Evolutionary conservation across 352 stramenopile species (phyloP).

Genomic region (Globisporangium apiculatum): DNA sequence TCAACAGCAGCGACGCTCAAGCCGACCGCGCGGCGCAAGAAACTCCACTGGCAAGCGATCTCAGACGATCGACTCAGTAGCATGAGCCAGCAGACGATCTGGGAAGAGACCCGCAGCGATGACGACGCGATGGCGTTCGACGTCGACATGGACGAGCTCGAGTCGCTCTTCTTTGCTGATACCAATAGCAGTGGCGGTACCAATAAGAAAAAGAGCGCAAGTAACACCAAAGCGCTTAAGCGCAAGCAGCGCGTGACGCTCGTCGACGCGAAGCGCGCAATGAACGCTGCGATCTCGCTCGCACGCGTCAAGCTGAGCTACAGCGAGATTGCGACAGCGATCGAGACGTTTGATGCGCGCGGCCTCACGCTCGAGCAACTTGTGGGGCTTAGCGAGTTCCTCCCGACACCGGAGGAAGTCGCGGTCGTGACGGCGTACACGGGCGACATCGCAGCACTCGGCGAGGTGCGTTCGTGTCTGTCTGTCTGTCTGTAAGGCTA

Average conservation of each 20-base stretch:
- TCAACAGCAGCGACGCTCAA: conserved; percentile 2
- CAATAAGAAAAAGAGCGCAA: conserved; percentile 39
- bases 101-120: conserved; percentile 52
- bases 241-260: conserved; percentile 85
- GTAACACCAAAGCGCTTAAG: conserved; percentile 37
- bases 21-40: conserved; percentile 59
- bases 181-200: conserved; percentile 22
- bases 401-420: conserved; percentile 92
- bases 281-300: conserved; percentile 97
- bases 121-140: conserved; percentile 64
- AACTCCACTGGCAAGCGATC: conserved; percentile 87
- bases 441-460: conserved; percentile 53
- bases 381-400: conserved; percentile 89
- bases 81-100: conserved; percentile 68
- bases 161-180: conserved; percentile 80
- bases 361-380: conserved; percentile 71
- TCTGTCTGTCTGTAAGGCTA: conserved; percentile 7
- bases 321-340: conserved; percentile 71
- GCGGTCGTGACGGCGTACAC: conserved; percentile 72
- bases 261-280: conserved; percentile 94
- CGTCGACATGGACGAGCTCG: conserved; percentile 86
- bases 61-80: conserved; percentile 74
- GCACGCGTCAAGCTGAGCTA: conserved; percentile 93
- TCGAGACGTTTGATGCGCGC: conserved; percentile 58
- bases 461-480: conserved; percentile 38